Base-by-base conservation (phyloP, 2,329 filamentous ascomycete species). In the Trichophyton equinum region DNA sequence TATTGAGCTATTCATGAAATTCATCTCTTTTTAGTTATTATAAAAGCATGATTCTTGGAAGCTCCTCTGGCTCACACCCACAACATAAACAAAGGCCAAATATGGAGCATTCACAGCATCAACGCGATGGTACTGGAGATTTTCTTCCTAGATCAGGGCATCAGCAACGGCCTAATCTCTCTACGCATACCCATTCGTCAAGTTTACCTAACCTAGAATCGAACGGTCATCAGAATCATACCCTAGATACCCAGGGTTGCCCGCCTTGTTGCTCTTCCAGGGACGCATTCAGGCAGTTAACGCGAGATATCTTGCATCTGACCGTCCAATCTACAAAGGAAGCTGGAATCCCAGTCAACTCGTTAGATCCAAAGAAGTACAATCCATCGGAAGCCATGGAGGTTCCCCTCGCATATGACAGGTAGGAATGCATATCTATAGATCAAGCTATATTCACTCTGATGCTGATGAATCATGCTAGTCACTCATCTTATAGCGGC, bases 401-500 rank as follows among this genome's bases (percentile, higher is more conserved):
- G 55, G 67, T 71, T 13, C 68, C 70, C 51, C 66, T 71, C 59
- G 66, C 71, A 62, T 65, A 66, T 58, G 65, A 67, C 7, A 67
- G 67, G 70, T 71, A 66, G 69, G 15, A 18, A 13, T 1, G 22
- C 20, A 27, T n/a, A 25, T 5, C 47, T 13, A 55, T 59, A 66
- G 63, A 62, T 64, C 46, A 2, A 42, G 25, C 38, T 3, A 9
- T 44, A 42, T 44, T 4, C 15, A 6, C 15, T 44, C 11, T 44
- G 20, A 36, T 36, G 18, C 27, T 55, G 15, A 55, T 55, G 3
- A 11, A 44, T 25, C 27, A 9, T 25, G 15, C 49, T 60, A 68
- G 67, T 3, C 64, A 67, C 36, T 64, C 68, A 8, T 62, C 62
- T 0, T 68, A 69, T 51, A 66, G 67, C 38, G 69, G 70, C 22